Conservation (phyloP, 1,139 yeast species). For the Lodderomyces metapsilosis region DNA sequence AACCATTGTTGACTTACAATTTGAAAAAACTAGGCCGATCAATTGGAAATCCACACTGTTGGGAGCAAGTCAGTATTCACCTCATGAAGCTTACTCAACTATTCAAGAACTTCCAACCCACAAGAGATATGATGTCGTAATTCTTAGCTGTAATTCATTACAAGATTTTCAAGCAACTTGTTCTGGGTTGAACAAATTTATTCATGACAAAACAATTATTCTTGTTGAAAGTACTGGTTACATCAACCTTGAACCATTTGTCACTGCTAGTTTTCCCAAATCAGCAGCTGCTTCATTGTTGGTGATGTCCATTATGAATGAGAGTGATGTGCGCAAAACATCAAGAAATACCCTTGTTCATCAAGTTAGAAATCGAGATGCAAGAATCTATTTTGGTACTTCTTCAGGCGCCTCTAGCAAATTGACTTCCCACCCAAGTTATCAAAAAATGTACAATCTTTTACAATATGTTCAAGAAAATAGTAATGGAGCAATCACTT, state of each 20-base stretch:
- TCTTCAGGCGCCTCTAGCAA: constrained; percentile 16
- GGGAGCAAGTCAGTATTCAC: constrained; percentile 20
- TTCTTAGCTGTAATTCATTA: constrained; percentile 37
- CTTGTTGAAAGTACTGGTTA: constrained; percentile 70
- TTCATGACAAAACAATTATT: constrained; percentile 43
- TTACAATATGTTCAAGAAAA: constrained; percentile 36
- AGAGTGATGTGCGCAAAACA: constrained; percentile 54
- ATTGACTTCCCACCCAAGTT: constrained; percentile 17
- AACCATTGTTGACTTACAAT: constrained; percentile 30
- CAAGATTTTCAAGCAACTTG: constrained; percentile 42
- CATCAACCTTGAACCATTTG: constrained; percentile 69
- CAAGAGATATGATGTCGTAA: constrained; percentile 32
- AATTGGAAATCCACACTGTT: constrained; percentile 21
- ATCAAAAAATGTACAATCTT: constrained; percentile 30
- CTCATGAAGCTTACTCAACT: constrained; percentile 21
- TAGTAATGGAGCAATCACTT: constrained; percentile 33
- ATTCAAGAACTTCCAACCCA: constrained; percentile 19
- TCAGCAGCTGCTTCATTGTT: constrained; percentile 22
- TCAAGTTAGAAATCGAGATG: constrained; percentile 30
- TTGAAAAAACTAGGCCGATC: constrained; percentile 16
- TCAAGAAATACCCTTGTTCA: constrained; percentile 26
- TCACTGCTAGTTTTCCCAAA: constrained; percentile 36
- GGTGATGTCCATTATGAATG: constrained; percentile 61
- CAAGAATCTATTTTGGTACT: constrained; percentile 42
- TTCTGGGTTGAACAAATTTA: constrained; percentile 24